These are phyloP conservation scores for Volutella citrinella DNA, from an alignment of 2,329 filamentous ascomycete genomes.

Conservation along the genomic window DNA sequence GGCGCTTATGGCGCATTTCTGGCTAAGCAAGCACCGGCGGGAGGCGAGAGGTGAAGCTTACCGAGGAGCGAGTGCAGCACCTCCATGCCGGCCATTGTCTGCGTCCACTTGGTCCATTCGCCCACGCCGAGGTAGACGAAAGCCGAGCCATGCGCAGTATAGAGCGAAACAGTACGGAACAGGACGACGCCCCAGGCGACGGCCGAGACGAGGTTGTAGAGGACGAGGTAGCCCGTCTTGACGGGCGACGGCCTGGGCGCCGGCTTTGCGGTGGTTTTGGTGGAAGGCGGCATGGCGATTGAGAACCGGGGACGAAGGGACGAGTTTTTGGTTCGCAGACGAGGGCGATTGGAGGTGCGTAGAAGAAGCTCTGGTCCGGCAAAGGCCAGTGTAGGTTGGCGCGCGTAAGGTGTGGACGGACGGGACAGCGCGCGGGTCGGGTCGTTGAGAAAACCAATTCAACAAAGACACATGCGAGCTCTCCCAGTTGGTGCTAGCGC, in stretches of 20 bases:
- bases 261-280: conserved; percentile 19
- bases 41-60: too few relatives aligned
- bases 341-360: too few relatives aligned
- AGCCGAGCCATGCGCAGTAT: conserved; percentile 52
- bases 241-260: conserved; percentile 29
- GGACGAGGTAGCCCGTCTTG: conserved; percentile 69
- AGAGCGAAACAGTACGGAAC: conserved; percentile 57
- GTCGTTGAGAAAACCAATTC: not conserved
- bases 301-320: not conserved
- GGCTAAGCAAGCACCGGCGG: too few relatives aligned
- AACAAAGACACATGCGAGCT: too few relatives aligned
- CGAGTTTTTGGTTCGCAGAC: too few relatives aligned
- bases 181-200: conserved; percentile 77
- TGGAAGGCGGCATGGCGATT: conserved; percentile 15
- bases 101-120: conserved; percentile 71
- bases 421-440: too few relatives aligned
- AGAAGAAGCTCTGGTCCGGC: too few relatives aligned
- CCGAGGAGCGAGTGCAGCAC: conserved; percentile 77
- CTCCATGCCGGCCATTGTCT: conserved; percentile 81
- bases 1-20: too few relatives aligned
- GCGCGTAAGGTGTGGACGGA: too few relatives aligned
- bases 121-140: conserved; percentile 62
- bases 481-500: too few relatives aligned
- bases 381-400: too few relatives aligned
- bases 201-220: conserved; percentile 80